Base-by-base conservation (phyloP, 306 rosid genomes). In the Dryas alaskensis region DNA sequence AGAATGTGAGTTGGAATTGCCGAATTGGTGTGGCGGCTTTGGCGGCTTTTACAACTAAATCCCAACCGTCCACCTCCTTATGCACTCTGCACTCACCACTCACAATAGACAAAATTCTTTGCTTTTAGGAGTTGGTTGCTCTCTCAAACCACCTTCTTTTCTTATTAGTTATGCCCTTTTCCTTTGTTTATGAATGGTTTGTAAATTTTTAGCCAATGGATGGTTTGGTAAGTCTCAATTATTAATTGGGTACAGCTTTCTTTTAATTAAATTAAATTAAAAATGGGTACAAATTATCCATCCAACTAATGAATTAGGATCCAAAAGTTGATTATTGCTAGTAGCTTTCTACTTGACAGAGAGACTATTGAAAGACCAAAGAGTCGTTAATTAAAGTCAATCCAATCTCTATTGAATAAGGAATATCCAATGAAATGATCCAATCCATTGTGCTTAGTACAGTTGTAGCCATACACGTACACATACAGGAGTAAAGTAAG, bases 401-500 rank as follows among this genome's bases (percentile, higher is more conserved):
- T 46, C 47, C 10, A 64, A 16, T 43, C 27, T 22, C 22, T 22
- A 22, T 22, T 25, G 6, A 14, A 65, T 40, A 13, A 19, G 80
- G 80, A 65, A 76, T 81, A 81, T 81, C 66, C 81, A 53, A 63
- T 49, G 3, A 10, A n/a, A 39, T 47, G 11, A 49, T 42, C 75
- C 68, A 57, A 64, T 60, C 66, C 66, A 60, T 13, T 60, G 66
- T 37, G 27, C 46, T 19, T 60, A 37, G 46, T 37, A 31, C 4
- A 60, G 44, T 60, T 27, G 63, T 25, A 58, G 40, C 39, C 4
- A 4, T 5, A 16, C 12, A 58, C 3, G 10, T 37, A 58, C 63
- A 58, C 37, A 31, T 31, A 1, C 37, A 31, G 37, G 37, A 31
- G 37, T 31, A 31, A 31, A 60, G 45, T 12, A 31, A 12, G 65